phyloP scores from a whole-genome alignment of 164 flowering plant species.

The Vitis rotundifolia region DNA sequence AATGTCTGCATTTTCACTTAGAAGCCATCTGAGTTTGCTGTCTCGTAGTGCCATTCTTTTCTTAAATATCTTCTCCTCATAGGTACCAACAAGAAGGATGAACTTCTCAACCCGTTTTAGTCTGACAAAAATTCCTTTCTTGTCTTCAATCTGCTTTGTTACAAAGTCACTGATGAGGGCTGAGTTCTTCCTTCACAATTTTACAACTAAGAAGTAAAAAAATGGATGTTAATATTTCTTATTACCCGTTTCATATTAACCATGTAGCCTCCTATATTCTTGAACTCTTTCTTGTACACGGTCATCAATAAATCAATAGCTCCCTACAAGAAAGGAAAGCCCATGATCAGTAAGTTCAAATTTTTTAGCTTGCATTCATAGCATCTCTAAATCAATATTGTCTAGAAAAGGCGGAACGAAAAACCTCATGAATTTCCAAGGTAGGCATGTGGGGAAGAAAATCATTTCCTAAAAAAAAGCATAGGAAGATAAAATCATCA shows the following conservation, averaged over 20 bases:
- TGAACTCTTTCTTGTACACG: slow-evolving; percentile 50
- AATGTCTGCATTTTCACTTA: slow-evolving; percentile 4
- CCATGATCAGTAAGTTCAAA: too few relatives aligned
- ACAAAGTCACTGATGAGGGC: too few relatives aligned
- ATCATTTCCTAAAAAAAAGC: slow-evolving; percentile 62
- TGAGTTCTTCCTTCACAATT: too few relatives aligned
- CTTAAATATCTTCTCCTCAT: slow-evolving; percentile 50
- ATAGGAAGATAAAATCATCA: slow-evolving; percentile 60
- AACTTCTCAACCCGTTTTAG: slow-evolving; percentile 47
- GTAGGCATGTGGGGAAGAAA: slow-evolving; percentile 62
- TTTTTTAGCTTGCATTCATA: background rate
- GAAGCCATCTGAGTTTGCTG: slow-evolving; percentile 12
- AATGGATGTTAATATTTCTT: background rate
- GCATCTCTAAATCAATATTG: background rate
- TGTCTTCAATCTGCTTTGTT: slow-evolving; percentile 29
- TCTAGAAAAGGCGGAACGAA: background rate
- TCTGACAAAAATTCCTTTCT: slow-evolving; percentile 32
- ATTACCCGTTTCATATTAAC: slow-evolving; percentile 39
- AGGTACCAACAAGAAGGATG: slow-evolving; percentile 38
- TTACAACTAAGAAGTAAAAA: background rate
- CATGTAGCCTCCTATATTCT: slow-evolving; percentile 47
- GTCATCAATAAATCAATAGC: slow-evolving; percentile 48
- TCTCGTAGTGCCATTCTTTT: slow-evolving; percentile 36
- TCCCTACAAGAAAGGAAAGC: slow-evolving; percentile 25
- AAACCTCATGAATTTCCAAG: slow-evolving; percentile 55